Percentiles rank a stretch among this genome's conserved stretches.
Conservation (phyloP, 345 rosid genomes). For the Lumnitzera littorea region DNA sequence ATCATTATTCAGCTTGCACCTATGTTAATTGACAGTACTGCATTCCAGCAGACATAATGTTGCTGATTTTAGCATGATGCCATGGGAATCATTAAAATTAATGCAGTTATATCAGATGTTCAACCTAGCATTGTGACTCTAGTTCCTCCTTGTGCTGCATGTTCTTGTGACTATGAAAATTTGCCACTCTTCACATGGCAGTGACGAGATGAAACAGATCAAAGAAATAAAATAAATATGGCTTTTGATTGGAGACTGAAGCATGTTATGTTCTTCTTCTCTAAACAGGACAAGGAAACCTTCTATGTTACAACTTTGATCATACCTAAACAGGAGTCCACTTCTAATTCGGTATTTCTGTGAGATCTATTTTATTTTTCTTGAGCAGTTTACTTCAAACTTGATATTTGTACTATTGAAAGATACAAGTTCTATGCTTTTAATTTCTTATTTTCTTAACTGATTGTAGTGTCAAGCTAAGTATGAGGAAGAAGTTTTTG, state of each 20-base stretch:
- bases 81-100: no score
- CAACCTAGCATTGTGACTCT: no score
- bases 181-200: no score
- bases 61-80: no score
- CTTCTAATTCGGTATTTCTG: constrained; percentile 74
- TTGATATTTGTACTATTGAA: no score
- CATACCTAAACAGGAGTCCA: constrained; percentile 87
- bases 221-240: not conserved
- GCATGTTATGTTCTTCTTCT: not conserved
- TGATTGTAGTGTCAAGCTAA: constrained; percentile 62
- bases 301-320: constrained; percentile 84
- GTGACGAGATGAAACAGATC: no score
- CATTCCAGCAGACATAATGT: no score
- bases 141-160: no score
- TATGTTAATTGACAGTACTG: no score
- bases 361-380: constrained; percentile 1
- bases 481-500: constrained; percentile 75
- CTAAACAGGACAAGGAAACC: constrained; percentile 50
- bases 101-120: no score
- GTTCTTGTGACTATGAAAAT: no score
- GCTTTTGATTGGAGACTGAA: constrained; percentile 1
- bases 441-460: not conserved
- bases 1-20: no score
- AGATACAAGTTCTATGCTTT: constrained; percentile 1
- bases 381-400: not conserved